Evolutionary conservation across 805 yeast genomes (phyloP), one percentile per base, ranked within the genome.

Genomic region (Torulaspora gathmanii): DNA sequence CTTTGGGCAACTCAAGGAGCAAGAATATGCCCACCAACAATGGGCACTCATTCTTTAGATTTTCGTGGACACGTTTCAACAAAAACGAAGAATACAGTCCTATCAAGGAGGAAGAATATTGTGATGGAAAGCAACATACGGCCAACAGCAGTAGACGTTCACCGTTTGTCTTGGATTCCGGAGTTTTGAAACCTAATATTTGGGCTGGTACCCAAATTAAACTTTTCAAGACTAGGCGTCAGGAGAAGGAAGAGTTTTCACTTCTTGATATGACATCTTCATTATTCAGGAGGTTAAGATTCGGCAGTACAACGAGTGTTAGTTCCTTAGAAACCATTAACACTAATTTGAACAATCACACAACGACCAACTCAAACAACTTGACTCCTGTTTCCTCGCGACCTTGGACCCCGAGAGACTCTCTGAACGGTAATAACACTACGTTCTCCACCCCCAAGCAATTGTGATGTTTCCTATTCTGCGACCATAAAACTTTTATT

Each of bases 141-240:
- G 12, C 42, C n/a, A 29, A 46, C 22, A 17, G 51, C 25, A 46
- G 28, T 39, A 50, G 41, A 10, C 51, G 31, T 11, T 39, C 12
- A 34, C 30, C 30, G 19, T 46, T 66, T 51, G 57, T 62, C 1
- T 26, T 57, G 1, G 67, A 64, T 19, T 49, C 59, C 2, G 62
- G 69, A 2, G 35, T 69, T 3, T 53, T 70, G 9, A 60, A 65
- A 41, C 60, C 68, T 3, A 79, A 79, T 46, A 70, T 74, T 11
- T 82, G 85, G 85, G 66, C 69, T 15, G 68, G 68, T 8, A 77
- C 85, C 3, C 51, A 64, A 13, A 64, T 82, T 13, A 69, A 59
- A 50, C 68, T 82, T 37, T 82, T 83, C 61, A 69, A 68, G 31
- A 67, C 80, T 8, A 70, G 65, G 48, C 69, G 63, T 37, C 61